These are phyloP conservation scores for Coemansia sp. DNA, from an alignment of 192 early-diverging fungal species.

Conservation along the genomic window DNA sequence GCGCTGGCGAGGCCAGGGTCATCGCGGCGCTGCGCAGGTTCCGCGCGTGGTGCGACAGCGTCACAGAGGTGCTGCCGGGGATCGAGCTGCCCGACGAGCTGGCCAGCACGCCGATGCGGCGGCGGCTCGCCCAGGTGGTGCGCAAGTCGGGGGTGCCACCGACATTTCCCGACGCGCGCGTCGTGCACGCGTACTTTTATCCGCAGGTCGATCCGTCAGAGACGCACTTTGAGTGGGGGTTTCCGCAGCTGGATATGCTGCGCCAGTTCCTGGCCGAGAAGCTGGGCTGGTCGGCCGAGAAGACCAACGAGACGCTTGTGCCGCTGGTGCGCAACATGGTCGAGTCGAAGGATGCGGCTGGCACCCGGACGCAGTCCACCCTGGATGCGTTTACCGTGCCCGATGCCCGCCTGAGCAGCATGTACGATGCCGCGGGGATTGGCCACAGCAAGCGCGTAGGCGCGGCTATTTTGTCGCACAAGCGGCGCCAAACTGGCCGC, in stretches of 20 bases:
- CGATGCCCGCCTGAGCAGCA: background rate
- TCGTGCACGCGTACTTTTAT: conserved; percentile 75
- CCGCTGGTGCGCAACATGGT: conserved; percentile 48
- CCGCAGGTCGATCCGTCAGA: conserved; percentile 62
- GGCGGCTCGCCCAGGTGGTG: conserved; percentile 58
- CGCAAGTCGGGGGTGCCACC: conserved; percentile 66
- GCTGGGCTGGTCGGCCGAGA: conserved; percentile 44
- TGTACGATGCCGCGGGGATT: conserved; percentile 3
- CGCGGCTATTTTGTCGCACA: conserved; percentile 40
- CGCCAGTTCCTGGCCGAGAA: conserved; percentile 46
- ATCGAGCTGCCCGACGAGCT: conserved; percentile 36
- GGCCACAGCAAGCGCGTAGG: conserved; percentile 43
- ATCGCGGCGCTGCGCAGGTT: conserved; percentile 24
- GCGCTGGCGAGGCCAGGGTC: conserved; percentile 26
- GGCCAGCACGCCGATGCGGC: conserved; percentile 19
- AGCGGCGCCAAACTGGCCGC: conserved; percentile 1
- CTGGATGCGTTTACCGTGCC: conserved; percentile 21
- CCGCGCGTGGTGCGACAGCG: conserved; percentile 39
- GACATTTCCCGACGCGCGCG: conserved; percentile 75
- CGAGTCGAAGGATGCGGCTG: background rate
- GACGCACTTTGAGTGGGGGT: conserved; percentile 37
- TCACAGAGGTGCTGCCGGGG: conserved; percentile 49
- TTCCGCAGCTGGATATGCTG: conserved; percentile 52
- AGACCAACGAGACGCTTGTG: conserved; percentile 46
- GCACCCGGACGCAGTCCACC: conserved; percentile 18